Conservation (phyloP, 2,329 filamentous ascomycete genomes). For the Hymenotorrendiella dingleyae region DNA sequence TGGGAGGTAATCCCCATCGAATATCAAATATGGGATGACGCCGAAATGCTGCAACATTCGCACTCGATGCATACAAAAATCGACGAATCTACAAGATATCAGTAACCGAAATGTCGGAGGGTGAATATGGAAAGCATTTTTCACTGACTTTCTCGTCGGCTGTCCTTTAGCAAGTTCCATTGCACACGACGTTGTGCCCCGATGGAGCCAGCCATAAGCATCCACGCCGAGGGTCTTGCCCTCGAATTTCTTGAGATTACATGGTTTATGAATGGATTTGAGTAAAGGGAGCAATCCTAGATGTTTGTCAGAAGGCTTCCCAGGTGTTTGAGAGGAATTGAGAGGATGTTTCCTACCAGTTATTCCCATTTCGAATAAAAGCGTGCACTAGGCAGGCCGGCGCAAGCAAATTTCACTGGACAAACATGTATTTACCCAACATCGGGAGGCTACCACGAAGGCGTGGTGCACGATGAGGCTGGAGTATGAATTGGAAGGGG, state of each 20-base stretch:
- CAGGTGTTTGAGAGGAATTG: too few species aligned
- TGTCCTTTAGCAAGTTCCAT: slow-evolving; percentile 84
- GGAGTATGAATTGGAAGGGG: too few species aligned
- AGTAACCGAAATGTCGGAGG: too few species aligned
- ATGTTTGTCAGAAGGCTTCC: too few species aligned
- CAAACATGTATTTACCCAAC: slow-evolving; percentile 17
- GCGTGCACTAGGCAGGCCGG: slow-evolving; percentile 3
- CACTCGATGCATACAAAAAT: slow-evolving; percentile 84
- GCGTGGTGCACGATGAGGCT: too few species aligned
- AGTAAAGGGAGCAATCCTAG: slow-evolving; percentile 81
- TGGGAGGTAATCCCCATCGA: slow-evolving; percentile 91
- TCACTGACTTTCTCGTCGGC: slow-evolving; percentile 73
- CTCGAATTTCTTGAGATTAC: slow-evolving; percentile 76
- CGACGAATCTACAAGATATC: slow-evolving; percentile 61
- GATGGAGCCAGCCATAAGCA: slow-evolving; percentile 96
- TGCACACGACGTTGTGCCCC: slow-evolving; percentile 84
- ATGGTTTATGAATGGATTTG: slow-evolving; percentile 92
- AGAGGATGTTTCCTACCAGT: too few species aligned
- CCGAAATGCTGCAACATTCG: slow-evolving; percentile 93
- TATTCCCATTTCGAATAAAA: slow-evolving; percentile 26
- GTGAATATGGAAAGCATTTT: too few species aligned
- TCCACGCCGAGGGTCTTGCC: slow-evolving; percentile 92
- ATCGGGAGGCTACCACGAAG: too few species aligned
- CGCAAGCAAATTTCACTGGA: slow-evolving; percentile 14
- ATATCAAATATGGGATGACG: slow-evolving; percentile 89